Evolutionary conservation across 257 asterid species (phyloP).

Genomic region (Primulina huaijiensis): DNA sequence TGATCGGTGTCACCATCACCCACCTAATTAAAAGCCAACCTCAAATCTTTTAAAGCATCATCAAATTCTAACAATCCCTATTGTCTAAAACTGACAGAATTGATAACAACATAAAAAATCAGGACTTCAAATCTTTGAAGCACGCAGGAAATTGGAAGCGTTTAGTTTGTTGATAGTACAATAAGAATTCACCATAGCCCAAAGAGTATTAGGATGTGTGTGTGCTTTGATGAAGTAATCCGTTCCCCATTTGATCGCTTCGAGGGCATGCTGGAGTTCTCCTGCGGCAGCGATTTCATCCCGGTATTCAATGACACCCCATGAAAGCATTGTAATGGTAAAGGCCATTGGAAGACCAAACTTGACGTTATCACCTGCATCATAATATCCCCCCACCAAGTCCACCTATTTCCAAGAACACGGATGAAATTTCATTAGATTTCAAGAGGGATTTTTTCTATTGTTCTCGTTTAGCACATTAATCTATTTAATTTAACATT

Average conservation of each 20-base stretch:
- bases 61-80: neutral
- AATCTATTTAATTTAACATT: neutral
- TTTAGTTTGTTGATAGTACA: neutral
- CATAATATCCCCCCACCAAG: constrained; percentile 59
- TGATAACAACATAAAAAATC: neutral
- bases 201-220: constrained; percentile 49
- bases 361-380: constrained; percentile 59
- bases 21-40: constrained; percentile 34
- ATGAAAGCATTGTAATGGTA: constrained; percentile 53
- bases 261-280: constrained; percentile 47
- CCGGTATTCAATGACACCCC: constrained; percentile 42
- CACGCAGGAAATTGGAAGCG: no score
- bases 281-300: constrained; percentile 45
- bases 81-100: neutral
- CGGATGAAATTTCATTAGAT: neutral
- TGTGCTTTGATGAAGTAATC: constrained; percentile 78
- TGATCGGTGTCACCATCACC: constrained; percentile 85
- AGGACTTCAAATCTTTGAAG: no score
- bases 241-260: constrained; percentile 84
- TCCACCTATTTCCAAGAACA: constrained; percentile 37
- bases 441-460: neutral
- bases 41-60: neutral
- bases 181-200: constrained; percentile 48
- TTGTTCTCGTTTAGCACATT: no score
- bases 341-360: constrained; percentile 65